Conservation (phyloP, 208 protist genomes). For the Strigomonas galati region DNA sequence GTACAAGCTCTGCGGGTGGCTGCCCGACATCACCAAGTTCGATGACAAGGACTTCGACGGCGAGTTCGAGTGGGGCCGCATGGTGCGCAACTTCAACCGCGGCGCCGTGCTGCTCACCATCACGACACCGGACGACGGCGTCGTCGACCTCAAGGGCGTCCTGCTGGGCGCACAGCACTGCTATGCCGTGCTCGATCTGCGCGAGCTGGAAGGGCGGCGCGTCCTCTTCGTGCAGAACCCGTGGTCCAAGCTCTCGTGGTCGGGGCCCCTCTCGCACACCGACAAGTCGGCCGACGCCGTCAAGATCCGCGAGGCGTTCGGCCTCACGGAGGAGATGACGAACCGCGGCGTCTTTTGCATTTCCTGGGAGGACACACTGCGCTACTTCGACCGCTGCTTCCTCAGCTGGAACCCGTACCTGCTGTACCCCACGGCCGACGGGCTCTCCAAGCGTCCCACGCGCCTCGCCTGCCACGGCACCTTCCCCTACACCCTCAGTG, state of each 20-base stretch:
- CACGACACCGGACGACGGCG: constrained; percentile 26
- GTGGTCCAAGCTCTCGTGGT: constrained; percentile 50
- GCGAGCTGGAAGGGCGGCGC: constrained; percentile 34
- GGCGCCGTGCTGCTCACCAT: constrained; percentile 72
- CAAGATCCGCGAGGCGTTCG: constrained; percentile 43
- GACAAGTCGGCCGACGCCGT: constrained; percentile 42
- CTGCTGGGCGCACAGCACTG: constrained; percentile 42
- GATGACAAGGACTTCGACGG: constrained; percentile 41
- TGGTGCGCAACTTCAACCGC: constrained; percentile 46
- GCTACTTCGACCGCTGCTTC: constrained; percentile 56
- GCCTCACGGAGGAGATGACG: constrained; percentile 35
- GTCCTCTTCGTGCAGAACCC: constrained; percentile 65
- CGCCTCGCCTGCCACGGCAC: constrained; percentile 70
- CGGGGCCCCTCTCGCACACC: constrained; percentile 39
- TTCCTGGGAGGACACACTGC: constrained; percentile 60
- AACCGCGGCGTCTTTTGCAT: constrained; percentile 85
- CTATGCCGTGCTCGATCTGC: constrained; percentile 53
- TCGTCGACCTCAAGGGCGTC: constrained; percentile 7
- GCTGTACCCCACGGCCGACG: constrained; percentile 60
- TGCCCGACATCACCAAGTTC: constrained; percentile 62
- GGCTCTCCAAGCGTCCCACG: constrained; percentile 44
- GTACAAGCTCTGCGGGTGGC: constrained; percentile 86
- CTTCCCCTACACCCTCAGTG: constrained; percentile 44
- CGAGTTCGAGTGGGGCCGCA: constrained; percentile 71
- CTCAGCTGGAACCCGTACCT: constrained; percentile 90